Evolutionary conservation across 495 filamentous ascomycete species (phyloP).

Genomic region (Daldinia concentrica): DNA sequence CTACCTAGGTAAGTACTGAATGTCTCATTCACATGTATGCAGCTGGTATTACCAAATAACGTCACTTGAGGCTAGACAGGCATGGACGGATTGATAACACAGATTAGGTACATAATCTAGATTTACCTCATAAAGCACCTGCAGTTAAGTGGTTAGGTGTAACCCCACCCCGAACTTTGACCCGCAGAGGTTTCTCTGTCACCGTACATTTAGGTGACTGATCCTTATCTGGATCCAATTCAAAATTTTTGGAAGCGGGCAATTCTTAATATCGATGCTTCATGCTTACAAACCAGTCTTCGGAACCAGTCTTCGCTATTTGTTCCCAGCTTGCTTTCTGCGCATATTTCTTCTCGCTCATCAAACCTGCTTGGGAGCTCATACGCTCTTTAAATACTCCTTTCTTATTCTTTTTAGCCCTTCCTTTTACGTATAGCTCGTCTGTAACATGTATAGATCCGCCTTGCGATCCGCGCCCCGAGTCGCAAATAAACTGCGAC

Average conservation of each 20-base stretch:
- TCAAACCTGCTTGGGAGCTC: constrained; percentile 7
- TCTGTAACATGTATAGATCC: constrained; percentile 67
- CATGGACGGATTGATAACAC: no score
- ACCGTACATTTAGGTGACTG: neutral
- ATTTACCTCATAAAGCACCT: neutral
- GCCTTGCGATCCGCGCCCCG: constrained; percentile 66
- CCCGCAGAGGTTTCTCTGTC: neutral
- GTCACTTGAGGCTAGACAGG: neutral
- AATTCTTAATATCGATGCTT: neutral
- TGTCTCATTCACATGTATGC: neutral
- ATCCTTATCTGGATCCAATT: neutral
- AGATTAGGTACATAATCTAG: neutral
- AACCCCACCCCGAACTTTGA: neutral
- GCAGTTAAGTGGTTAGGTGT: neutral
- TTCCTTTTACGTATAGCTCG: constrained; percentile 10
- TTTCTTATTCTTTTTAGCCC: constrained; percentile 22
- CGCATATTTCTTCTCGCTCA: neutral
- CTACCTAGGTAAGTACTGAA: no score
- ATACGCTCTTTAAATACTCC: constrained; percentile 3
- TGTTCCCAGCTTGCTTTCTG: neutral
- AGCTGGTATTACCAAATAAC: neutral
- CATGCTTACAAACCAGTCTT: neutral
- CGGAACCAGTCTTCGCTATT: neutral
- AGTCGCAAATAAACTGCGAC: constrained; percentile 53
- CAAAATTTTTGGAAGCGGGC: neutral